Base-by-base conservation (phyloP, 371 early-diverging fungal species). In the Scutellospora calospora region DNA sequence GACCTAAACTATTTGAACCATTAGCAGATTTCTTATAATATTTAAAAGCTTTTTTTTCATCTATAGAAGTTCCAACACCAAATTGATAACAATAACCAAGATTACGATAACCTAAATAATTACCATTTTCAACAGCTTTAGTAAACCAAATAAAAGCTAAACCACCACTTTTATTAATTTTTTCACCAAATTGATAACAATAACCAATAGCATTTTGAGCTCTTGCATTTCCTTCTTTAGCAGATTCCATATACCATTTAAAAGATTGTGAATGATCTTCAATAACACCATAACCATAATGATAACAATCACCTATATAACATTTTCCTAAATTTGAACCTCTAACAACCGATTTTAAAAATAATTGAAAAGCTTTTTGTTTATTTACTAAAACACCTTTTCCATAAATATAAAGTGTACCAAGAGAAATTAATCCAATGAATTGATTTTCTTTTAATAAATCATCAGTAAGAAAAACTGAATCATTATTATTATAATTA, bases 141-240 rank as follows among this genome's bases (percentile, higher is more conserved):
- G 78, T 77, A 38, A 87, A 89, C 90, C 89, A 90, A 8, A 80
- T 60, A 8, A 88, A 55, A 1, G 88, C 85, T 35, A 82, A 65
- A 0, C 81, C 41, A 54, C 85, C 82, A 22, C 85, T 80, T 8
- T 80, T 83, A 20, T 82, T 85, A 5, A 95, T 92, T 14, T 96
- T 96, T 57, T 93, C 88, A 22, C 96, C 97, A 81, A 97, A 94
- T 66, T 94, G 95, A 82, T 93, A 96, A 83, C 97, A 96, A 81
- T 93, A 96, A 9, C 96, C 97, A 35, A 97, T 87, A 2, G 94
- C 94, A 68, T 95, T 94, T 73, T 91, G 90, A 1, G 95, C 97
- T 78, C 93, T 90, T 20, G 92, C 89, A 78, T 95, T 93, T 33
- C 93, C 94, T 41, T 90, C 90, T 41, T 89, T 90, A 1, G 96